Evolutionary conservation across 2,329 filamentous ascomycete genomes (phyloP).

Genomic region (Phaeosphaeria sp.): DNA sequence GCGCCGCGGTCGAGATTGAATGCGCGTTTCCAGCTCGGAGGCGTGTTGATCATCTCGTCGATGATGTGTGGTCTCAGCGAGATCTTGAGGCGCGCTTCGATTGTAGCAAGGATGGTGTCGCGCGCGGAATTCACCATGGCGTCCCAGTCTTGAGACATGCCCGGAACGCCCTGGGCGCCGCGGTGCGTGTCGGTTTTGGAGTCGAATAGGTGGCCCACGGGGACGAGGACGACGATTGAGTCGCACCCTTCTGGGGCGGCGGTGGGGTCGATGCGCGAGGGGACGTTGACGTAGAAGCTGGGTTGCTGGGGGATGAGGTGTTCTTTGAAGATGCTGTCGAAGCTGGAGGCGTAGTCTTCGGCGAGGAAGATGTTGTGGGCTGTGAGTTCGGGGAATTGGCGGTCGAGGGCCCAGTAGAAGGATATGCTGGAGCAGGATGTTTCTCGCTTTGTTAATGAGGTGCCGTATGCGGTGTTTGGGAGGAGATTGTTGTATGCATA

Average conservation of each 20-base stretch:
- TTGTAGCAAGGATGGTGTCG: constrained; percentile 65
- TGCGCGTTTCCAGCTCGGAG: constrained; percentile 66
- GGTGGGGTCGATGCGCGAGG: constrained; percentile 70
- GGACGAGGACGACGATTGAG: constrained; percentile 72
- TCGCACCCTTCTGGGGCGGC: constrained; percentile 73
- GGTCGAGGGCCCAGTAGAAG: constrained; percentile 75
- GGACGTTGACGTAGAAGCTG: constrained; percentile 80
- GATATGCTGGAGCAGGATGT: constrained; percentile 76
- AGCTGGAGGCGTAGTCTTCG: constrained; percentile 74
- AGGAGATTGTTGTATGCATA: constrained; percentile 77
- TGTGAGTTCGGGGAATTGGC: constrained; percentile 66
- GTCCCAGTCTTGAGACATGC: constrained; percentile 65
- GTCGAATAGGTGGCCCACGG: constrained; percentile 70
- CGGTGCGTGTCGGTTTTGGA: constrained; percentile 48
- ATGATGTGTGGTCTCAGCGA: constrained; percentile 59
- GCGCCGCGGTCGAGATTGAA: constrained; percentile 80
- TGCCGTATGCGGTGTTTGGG: constrained; percentile 56
- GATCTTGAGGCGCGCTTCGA: constrained; percentile 66
- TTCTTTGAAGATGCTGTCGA: constrained; percentile 76
- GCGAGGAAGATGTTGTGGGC: constrained; percentile 82
- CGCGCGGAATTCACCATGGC: constrained; percentile 66
- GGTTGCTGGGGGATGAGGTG: constrained; percentile 72
- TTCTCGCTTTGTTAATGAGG: constrained; percentile 55
- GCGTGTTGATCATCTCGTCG: constrained; percentile 71
- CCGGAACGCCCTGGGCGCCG: constrained; percentile 49